Evolutionary conservation across 257 asterid species (phyloP), one percentile per base, ranked within the genome.

Genomic region (Misopates orontium): DNA sequence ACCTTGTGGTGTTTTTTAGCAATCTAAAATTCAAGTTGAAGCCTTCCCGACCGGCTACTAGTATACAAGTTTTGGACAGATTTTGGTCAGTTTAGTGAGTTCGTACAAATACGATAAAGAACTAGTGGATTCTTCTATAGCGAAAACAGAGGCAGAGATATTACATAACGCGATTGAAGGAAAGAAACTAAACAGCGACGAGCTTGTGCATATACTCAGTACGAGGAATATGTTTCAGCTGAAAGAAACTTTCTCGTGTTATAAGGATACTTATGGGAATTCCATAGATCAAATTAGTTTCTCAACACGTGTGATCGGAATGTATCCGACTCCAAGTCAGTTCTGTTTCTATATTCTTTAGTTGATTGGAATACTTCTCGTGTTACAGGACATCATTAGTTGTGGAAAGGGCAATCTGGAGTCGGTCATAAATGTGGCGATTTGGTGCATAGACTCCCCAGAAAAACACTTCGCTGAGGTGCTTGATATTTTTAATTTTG

Each of bases 391-490:
- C 56, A 79, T 91, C 28, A 39, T 17, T 71, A 73, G 71, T 40
- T 74, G 88, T 51, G 93, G 91, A 32, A 73, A 83, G 67, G 81
- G 84, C 70, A 64, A 64, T 28, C 48, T 77, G 47, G 93, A 81
- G 76, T 76, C 82, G 11, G 50, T 84, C 28, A 31, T 84, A 82
- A 80, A 80, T 69, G 91, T 81, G 67, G 82, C 73, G 52, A 68
- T 88, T 73, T 74, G 86, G 92, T 88, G 95, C 89, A 65, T 86
- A 14, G 84, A 76, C 66, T 49, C 77, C 67, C 97, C 97, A 6
- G 87, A 78, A 75, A 86, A 80, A 62, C 97, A 91, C 87, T 91
- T 86, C 64, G 95, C 96, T 13, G 93, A 84, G 96, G 97, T 88
- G 7, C 36, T 28, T 28, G 4, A 28, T 2, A 28, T 2, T 7